phyloP scores from a whole-genome alignment of 1,284 basidiomycete species.

The Malassezia sympodialis region DNA sequence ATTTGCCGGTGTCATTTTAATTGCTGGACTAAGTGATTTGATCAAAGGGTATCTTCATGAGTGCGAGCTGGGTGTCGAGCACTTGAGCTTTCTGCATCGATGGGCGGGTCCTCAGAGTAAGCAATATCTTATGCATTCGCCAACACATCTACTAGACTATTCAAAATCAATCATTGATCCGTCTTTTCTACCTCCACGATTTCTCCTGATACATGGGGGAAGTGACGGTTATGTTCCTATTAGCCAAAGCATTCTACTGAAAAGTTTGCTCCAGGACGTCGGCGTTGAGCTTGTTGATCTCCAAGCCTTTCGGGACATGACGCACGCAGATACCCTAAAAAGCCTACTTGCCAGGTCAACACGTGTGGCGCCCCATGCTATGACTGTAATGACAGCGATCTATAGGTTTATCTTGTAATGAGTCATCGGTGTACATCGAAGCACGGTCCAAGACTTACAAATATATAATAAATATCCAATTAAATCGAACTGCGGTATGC shows the following conservation, averaged over 20 bases:
- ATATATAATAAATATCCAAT: background rate
- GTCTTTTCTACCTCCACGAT: conserved; percentile 42
- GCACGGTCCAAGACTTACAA: background rate
- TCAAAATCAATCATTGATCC: conserved; percentile 48
- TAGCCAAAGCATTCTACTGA: conserved; percentile 48
- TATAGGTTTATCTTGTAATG: background rate
- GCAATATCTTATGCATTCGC: conserved; percentile 49
- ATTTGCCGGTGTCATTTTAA: conserved; percentile 47
- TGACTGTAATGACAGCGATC: background rate
- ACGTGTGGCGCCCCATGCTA: background rate
- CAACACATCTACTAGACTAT: conserved; percentile 49
- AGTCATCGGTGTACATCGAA: background rate
- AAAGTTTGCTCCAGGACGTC: conserved; percentile 49
- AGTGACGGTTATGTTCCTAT: conserved; percentile 47
- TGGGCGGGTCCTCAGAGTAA: conserved; percentile 48
- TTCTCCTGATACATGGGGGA: conserved; percentile 50
- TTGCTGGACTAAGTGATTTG: conserved; percentile 49
- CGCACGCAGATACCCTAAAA: conserved; percentile 25
- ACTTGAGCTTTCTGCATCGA: conserved; percentile 47
- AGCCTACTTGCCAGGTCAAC: background rate
- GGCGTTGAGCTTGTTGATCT: conserved; percentile 46
- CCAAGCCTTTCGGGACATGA: conserved; percentile 45
- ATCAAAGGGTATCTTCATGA: conserved; percentile 49
- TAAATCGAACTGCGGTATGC: background rate
- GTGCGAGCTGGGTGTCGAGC: conserved; percentile 47